Percentiles rank a stretch among this genome's conserved stretches.
phyloP scores from a whole-genome alignment of 164 flowering plant species.

The Liriodendron chinense region DNA sequence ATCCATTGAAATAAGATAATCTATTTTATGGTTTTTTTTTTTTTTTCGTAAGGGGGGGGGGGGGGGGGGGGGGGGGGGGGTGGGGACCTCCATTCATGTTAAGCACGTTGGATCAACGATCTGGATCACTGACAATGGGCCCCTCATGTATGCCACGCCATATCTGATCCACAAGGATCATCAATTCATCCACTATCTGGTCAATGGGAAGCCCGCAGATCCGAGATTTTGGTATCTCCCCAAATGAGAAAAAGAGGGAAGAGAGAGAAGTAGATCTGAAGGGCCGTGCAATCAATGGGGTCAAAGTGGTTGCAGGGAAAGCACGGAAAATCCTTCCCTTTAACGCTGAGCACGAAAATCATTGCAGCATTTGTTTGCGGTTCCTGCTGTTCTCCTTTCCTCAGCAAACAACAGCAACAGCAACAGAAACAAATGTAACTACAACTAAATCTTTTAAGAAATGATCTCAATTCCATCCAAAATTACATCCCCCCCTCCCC shows the following conservation, averaged over 20 bases:
- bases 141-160: not conserved
- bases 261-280: not conserved
- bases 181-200: not conserved
- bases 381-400: not conserved
- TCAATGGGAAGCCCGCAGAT: not conserved
- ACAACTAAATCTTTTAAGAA: not conserved
- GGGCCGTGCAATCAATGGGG: conserved; percentile 3
- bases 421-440: not conserved
- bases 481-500: not conserved
- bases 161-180: not conserved
- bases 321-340: not conserved
- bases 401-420: not conserved
- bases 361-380: not conserved
- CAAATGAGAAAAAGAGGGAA: not conserved
- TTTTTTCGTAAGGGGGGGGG: no score
- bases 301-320: not conserved
- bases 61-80: no score
- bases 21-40: no score
- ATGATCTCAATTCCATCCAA: not conserved
- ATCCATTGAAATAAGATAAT: no score
- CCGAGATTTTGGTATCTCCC: not conserved
- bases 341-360: not conserved
- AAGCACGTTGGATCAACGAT: not conserved
- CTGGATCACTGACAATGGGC: not conserved
- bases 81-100: no score